Base-by-base conservation (phyloP, 2,329 filamentous ascomycete genomes). In the Lecanoromycetidae sp. region DNA sequence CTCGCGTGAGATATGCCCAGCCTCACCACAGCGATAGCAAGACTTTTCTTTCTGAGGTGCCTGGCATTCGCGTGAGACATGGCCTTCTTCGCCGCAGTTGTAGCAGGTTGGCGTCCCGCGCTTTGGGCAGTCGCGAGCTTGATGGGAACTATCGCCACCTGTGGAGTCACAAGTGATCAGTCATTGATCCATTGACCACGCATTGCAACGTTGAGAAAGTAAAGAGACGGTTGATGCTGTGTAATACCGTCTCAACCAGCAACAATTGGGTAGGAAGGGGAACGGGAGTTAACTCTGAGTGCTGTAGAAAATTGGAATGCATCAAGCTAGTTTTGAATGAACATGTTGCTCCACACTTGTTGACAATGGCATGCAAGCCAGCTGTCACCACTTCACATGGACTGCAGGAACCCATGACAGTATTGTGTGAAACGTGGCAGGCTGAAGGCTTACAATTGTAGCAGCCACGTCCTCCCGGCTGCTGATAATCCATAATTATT, bases 1-100 rank as follows among this genome's bases (percentile, higher is more conserved):
- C 62, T 95, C 88, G 59, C 90, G 87, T 59, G 85, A 91, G 66
- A 95, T 84, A 75, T 96, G 90, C 54, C 87, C 90, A 57, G 80
- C 70, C 40, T 56, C 55, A 33, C 53, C 52, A 48, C 69, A 72
- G 53, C 68, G 67, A 60, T 79, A 79, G 69, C 76, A 79, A 42
- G 75, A 71, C 64, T 78, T 87, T 69, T 94, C 87, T 75, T 94
- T 94, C 61, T 84, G 79, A 50, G 87, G 82, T 65, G 86, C 80
- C 54, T 83, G 80, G 76, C 90, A 96, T 64, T 96, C 90, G 67
- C 88, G 86, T 76, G 81, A 86, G 68, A 90, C 81, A 66, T 90
- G 85, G 57, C 85, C 84, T 71, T 76, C 53, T 35, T 55, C 77
- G 67, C 80, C 80, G 65, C 83, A 87, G 76, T 86, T 87, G 72